Evolutionary conservation across 2,329 filamentous ascomycete species (phyloP).

Genomic region (Penicillium verrucosum): DNA sequence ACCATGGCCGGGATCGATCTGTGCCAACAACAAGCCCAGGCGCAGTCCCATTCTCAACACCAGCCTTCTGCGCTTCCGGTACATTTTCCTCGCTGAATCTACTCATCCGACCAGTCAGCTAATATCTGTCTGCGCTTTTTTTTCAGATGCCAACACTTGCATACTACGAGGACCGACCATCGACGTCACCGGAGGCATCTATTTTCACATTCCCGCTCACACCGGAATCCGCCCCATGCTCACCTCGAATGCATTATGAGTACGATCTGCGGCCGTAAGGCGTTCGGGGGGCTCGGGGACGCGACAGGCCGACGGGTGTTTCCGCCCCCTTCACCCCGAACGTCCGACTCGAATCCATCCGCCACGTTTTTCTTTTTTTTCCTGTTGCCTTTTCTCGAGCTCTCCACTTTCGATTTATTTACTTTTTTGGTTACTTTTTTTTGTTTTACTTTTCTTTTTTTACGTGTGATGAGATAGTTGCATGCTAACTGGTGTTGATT

Average conservation of each 20-base stretch:
- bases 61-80: conserved; percentile 38
- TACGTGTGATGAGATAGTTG: conserved; percentile 12
- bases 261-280: conserved; percentile 21
- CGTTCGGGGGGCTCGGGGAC: neutral
- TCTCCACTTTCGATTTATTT: neutral
- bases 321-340: neutral
- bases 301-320: conserved; percentile 3
- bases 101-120: conserved; percentile 28
- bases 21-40: conserved; percentile 27
- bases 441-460: too few species aligned
- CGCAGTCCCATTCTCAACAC: conserved; percentile 35
- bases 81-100: conserved; percentile 39
- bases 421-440: neutral
- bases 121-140: conserved; percentile 17
- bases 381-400: neutral
- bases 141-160: conserved; percentile 26
- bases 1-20: conserved; percentile 58
- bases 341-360: neutral
- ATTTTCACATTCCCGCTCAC: conserved; percentile 42
- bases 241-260: conserved; percentile 35
- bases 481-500: conserved; percentile 9
- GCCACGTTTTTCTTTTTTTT: neutral
- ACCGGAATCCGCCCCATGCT: conserved; percentile 41
- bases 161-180: conserved; percentile 40
- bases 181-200: conserved; percentile 42